Evolutionary conservation across 2,329 filamentous ascomycete species (phyloP).

Genomic region (Pseudogymnoascus sp.): DNA sequence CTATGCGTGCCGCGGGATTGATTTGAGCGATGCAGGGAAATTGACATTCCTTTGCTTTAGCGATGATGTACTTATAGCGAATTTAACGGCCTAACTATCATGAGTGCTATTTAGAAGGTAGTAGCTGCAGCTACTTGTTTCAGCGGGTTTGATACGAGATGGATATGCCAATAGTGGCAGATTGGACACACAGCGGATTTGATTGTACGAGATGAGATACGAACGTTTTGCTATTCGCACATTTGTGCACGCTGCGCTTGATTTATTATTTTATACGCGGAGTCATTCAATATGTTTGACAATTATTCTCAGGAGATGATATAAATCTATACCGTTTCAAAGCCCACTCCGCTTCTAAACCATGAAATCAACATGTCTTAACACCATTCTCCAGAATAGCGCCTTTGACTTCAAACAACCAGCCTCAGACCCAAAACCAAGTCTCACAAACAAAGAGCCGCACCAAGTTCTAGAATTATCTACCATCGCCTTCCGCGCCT

Average conservation of each 20-base stretch:
- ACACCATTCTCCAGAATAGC: background rate
- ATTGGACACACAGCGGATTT: background rate
- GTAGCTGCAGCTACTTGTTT: background rate
- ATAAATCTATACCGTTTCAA: background rate
- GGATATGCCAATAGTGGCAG: background rate
- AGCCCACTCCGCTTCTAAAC: background rate
- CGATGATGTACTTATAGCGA: background rate
- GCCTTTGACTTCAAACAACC: background rate
- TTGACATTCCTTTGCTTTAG: background rate
- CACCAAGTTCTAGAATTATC: background rate
- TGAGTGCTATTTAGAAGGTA: background rate
- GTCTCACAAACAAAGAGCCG: conserved; percentile 4
- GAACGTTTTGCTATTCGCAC: background rate
- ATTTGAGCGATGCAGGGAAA: background rate
- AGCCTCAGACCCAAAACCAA: background rate
- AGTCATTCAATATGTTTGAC: too few relatives aligned
- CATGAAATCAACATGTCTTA: background rate
- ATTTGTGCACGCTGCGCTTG: background rate
- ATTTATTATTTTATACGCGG: background rate
- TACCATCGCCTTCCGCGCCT: background rate
- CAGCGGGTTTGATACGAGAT: background rate
- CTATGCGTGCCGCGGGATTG: background rate
- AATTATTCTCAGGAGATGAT: background rate
- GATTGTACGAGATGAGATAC: background rate
- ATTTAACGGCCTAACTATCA: background rate